A percentile compares a stretch with the other conserved stretches of the same genome.
phyloP scores from a whole-genome alignment of 345 rosid genomes.

The Rhodamnia argentea region DNA sequence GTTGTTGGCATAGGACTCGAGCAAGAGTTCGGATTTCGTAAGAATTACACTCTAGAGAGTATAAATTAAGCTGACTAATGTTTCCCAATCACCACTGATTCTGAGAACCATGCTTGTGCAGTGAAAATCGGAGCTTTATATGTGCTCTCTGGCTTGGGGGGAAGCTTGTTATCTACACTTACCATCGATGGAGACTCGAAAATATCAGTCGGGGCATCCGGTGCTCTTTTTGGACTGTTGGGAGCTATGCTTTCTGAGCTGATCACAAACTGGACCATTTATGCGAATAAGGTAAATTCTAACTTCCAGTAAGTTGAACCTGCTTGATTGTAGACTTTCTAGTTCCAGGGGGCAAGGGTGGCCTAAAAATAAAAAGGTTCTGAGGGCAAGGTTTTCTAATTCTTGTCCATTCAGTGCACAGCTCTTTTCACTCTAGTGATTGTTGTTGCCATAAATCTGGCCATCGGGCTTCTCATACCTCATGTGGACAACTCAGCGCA shows the following conservation, averaged over 20 bases:
- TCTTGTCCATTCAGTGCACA: slow-evolving; percentile 40
- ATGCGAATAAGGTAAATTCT: slow-evolving; percentile 56
- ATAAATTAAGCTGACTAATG: neutral
- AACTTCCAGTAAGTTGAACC: neutral
- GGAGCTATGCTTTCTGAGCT: slow-evolving; percentile 98
- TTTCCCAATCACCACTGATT: neutral
- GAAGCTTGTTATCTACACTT: slow-evolving; percentile 69
- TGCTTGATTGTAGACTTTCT: neutral
- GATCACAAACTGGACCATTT: slow-evolving; percentile 85
- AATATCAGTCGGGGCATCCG: slow-evolving; percentile 93
- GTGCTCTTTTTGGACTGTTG: slow-evolving; percentile 89
- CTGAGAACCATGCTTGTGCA: slow-evolving; percentile 13
- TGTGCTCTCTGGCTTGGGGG: slow-evolving; percentile 70
- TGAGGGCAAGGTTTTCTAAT: neutral
- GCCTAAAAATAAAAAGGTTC: neutral
- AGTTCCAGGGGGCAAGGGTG: neutral
- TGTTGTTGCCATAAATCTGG: slow-evolving; percentile 64
- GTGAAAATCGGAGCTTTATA: slow-evolving; percentile 71
- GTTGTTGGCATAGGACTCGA: slow-evolving; percentile 75
- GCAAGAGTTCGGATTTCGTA: slow-evolving; percentile 89
- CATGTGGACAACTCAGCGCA: slow-evolving; percentile 91
- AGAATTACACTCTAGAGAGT: neutral
- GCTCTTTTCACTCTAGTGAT: slow-evolving; percentile 53
- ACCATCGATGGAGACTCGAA: neutral
- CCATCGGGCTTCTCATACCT: slow-evolving; percentile 54